A percentile compares a stretch with the other conserved stretches of the same genome.
phyloP scores from a whole-genome alignment of 192 early-diverging fungal species.

The Coemansia sp. region DNA sequence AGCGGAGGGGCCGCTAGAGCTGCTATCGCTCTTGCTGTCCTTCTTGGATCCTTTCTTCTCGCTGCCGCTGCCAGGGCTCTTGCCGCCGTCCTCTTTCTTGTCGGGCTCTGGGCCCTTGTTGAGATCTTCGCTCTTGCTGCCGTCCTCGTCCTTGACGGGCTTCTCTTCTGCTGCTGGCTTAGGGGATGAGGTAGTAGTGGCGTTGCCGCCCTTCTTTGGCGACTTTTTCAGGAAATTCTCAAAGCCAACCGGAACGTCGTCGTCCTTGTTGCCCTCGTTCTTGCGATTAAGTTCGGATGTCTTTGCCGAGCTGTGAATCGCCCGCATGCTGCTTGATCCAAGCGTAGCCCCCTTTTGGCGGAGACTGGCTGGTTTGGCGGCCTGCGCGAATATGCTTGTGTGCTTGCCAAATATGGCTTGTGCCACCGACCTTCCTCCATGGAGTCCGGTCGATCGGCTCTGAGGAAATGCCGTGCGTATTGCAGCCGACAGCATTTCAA shows the following conservation, averaged over 20 bases:
- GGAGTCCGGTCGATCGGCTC: neutral
- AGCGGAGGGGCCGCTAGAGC: neutral
- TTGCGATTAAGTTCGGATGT: constrained; percentile 12
- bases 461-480: constrained; percentile 1
- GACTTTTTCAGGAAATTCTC: constrained; percentile 70
- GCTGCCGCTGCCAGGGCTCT: constrained; percentile 8
- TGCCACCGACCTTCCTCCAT: neutral
- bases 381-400: neutral
- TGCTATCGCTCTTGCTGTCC: constrained; percentile 19
- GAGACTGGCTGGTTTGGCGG: neutral
- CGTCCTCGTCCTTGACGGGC: constrained; percentile 14
- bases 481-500: constrained; percentile 3
- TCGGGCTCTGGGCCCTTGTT: constrained; percentile 11
- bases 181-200: constrained; percentile 12
- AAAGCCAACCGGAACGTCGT: constrained; percentile 67
- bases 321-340: constrained; percentile 11
- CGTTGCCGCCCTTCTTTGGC: constrained; percentile 37
- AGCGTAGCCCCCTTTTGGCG: neutral
- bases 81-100: constrained; percentile 8
- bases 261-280: constrained; percentile 15
- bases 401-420: neutral
- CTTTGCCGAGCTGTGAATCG: constrained; percentile 40
- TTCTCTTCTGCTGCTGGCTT: neutral
- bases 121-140: constrained; percentile 3
- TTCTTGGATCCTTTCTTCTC: constrained; percentile 43